Conservation (phyloP, 2,329 filamentous ascomycete genomes). For the Diplodia intermedia region DNA sequence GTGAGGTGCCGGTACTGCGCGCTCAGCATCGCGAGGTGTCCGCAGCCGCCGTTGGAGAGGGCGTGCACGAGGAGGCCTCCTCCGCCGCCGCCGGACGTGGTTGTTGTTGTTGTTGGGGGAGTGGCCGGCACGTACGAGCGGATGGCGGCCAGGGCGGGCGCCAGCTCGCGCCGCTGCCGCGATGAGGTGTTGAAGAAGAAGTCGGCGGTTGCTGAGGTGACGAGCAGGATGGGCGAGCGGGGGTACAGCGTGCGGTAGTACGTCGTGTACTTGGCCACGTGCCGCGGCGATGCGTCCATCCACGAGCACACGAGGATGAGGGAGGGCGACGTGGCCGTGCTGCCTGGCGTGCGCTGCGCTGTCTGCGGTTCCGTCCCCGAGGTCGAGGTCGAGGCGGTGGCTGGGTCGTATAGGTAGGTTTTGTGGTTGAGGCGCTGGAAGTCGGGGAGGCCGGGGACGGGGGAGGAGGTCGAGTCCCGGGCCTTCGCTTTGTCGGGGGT, state of each 20-base stretch:
- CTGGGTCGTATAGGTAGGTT: constrained; percentile 43
- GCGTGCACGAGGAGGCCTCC: constrained; percentile 43
- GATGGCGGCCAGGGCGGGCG: constrained; percentile 42
- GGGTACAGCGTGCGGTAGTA: constrained; percentile 44
- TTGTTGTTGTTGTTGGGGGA: constrained; percentile 38
- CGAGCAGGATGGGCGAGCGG: constrained; percentile 42
- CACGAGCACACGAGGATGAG: constrained; percentile 46
- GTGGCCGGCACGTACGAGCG: constrained; percentile 36
- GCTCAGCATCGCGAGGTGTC: constrained; percentile 44
- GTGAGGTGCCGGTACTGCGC: constrained; percentile 40
- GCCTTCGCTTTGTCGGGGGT: not conserved
- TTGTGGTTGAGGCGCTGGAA: constrained; percentile 46
- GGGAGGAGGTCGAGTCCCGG: not conserved
- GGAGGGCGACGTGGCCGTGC: constrained; percentile 34
- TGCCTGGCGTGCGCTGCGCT: not conserved
- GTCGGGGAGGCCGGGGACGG: constrained; percentile 36
- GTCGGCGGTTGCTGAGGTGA: constrained; percentile 42
- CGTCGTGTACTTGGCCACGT: constrained; percentile 48
- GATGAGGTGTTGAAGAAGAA: constrained; percentile 40
- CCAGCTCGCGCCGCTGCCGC: constrained; percentile 36
- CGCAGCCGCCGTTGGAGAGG: constrained; percentile 48
- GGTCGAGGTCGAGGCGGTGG: constrained; percentile 19
- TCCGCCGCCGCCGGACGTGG: constrained; percentile 30
- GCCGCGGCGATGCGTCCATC: constrained; percentile 46
- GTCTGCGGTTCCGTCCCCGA: constrained; percentile 2